Conservation (phyloP, 768 basidiomycete species). For the Hortiboletus campestris region DNA sequence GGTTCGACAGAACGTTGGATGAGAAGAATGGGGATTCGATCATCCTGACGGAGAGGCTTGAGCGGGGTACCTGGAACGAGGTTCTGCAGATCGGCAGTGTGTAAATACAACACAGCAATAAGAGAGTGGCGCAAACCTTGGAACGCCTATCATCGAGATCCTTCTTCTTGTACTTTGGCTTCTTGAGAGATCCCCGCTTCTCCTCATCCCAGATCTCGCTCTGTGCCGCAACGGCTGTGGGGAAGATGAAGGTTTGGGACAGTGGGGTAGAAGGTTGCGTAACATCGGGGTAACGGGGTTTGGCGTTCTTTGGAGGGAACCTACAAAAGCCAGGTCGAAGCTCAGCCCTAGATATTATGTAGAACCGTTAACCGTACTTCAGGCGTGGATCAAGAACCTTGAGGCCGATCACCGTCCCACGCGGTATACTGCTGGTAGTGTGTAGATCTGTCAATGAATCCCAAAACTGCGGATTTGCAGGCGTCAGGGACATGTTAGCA, state of each 20-base stretch:
- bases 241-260: conserved; percentile 41
- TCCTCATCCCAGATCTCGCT: conserved; percentile 74
- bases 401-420: conserved; percentile 76
- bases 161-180: conserved; percentile 74
- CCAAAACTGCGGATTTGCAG: conserved; percentile 44
- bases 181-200: conserved; percentile 48
- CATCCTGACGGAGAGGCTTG: conserved; percentile 66
- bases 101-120: not conserved
- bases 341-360: not conserved
- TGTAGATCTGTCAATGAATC: conserved; percentile 55
- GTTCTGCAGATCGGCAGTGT: conserved; percentile 45
- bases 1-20: conserved; percentile 72
- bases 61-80: conserved; percentile 76
- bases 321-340: conserved; percentile 36
- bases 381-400: conserved; percentile 85
- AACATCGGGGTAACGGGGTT: conserved; percentile 34
- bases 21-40: conserved; percentile 79
- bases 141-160: conserved; percentile 83
- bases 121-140: conserved; percentile 44
- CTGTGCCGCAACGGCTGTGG: conserved; percentile 56
- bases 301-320: conserved; percentile 81
- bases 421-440: conserved; percentile 63
- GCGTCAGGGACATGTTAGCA: not conserved
- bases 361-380: conserved; percentile 47
- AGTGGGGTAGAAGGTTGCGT: conserved; percentile 24